A percentile compares a stretch with the other conserved stretches of the same genome.
Evolutionary conservation across 2,329 filamentous ascomycete species (phyloP).

Genomic region (Colletotrichum tabaci): DNA sequence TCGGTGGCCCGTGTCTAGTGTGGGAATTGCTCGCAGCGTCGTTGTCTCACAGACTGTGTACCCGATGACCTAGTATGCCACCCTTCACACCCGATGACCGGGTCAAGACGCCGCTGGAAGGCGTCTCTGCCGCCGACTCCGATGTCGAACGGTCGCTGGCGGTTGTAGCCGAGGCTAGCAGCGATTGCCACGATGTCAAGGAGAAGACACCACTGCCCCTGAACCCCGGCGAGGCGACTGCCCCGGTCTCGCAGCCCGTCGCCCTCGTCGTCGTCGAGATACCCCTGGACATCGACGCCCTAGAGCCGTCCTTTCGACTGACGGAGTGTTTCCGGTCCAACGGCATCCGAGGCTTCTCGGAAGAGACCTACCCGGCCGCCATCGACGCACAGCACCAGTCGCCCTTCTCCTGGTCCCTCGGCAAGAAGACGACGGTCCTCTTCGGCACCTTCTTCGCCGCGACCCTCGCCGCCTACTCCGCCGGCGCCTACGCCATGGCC

Average conservation of each 20-base stretch:
- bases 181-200: neutral
- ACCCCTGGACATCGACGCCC: conserved; percentile 16
- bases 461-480: conserved; percentile 74
- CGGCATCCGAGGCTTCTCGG: conserved; percentile 3
- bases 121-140: conserved; percentile 8
- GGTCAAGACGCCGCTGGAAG: neutral
- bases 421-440: conserved; percentile 45
- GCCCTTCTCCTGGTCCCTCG: conserved; percentile 33
- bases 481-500: conserved; percentile 74
- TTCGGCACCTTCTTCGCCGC: conserved; percentile 59
- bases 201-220: neutral
- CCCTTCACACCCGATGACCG: neutral
- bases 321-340: conserved; percentile 2
- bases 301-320: conserved; percentile 8
- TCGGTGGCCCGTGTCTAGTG: neutral
- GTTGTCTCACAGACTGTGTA: neutral
- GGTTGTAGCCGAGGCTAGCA: conserved; percentile 20
- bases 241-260: no score
- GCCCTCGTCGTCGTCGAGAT: neutral
- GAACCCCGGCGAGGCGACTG: neutral
- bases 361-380: neutral
- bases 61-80: conserved; percentile 22
- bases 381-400: conserved; percentile 25
- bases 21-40: neutral
- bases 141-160: neutral